Evolutionary conservation across 805 yeast genomes (phyloP).

Genomic region (Hanseniaspora occidentalis): DNA sequence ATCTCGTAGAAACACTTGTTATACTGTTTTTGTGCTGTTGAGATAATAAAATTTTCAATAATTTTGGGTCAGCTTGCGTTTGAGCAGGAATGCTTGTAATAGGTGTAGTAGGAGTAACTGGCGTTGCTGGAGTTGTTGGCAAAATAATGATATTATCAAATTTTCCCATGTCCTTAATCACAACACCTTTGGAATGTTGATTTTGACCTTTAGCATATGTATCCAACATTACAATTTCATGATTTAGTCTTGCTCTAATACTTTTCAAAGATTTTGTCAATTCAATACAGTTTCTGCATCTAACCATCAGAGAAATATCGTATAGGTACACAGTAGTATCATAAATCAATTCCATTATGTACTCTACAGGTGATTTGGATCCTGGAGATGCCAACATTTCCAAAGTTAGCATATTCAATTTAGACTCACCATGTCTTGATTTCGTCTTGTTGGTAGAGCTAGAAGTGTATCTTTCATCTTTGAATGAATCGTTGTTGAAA

Average conservation of each 20-base stretch:
- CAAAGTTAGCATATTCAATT: conserved; percentile 31
- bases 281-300: conserved; percentile 23
- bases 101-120: not conserved
- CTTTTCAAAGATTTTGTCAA: conserved; percentile 16
- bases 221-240: conserved; percentile 8
- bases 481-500: not conserved
- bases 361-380: conserved; percentile 43
- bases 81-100: not conserved
- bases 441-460: conserved; percentile 8
- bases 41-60: not conserved
- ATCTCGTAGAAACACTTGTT: not conserved
- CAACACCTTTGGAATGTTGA: not conserved
- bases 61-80: not conserved
- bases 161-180: not conserved
- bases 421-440: conserved; percentile 4
- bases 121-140: too few species aligned
- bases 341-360: conserved; percentile 43
- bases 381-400: conserved; percentile 45
- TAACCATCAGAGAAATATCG: conserved; percentile 46
- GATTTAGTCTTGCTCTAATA: conserved; percentile 12
- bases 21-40: not conserved
- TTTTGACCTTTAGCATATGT: conserved; percentile 4
- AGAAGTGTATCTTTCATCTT: not conserved
- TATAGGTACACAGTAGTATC: conserved; percentile 50
- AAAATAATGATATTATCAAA: too few species aligned